Base-by-base conservation (phyloP, 2,329 filamentous ascomycete species). In the Eutypa lata region DNA sequence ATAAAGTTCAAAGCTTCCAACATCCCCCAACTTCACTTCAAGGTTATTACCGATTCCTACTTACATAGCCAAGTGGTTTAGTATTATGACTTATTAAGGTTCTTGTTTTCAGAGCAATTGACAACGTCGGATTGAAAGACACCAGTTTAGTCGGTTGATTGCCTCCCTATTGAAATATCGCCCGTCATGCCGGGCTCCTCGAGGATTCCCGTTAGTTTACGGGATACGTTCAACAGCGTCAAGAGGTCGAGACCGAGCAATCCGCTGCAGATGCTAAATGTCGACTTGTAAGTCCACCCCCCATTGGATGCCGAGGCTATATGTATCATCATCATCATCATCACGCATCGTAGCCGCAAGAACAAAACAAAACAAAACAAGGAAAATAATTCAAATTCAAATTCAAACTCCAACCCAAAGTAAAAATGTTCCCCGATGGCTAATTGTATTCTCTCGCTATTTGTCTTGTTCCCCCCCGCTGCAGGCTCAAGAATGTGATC, bases 401-500 rank as follows among this genome's bases (percentile, higher is more conserved):
- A 5, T 38, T 43, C 42, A 35, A 18, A n/a, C 37, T 19, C n/a
- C n/a, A n/a, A n/a, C n/a, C n/a, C n/a, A n/a, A n/a, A n/a, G n/a
- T 51, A 49, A 47, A 26, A 19, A 22, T 8, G 19, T 2, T 10
- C 48, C n/a, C 31, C 16, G 31, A 52, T 43, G 48, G 31, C 49
- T 51, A 24, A 50, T 38, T n/a, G n/a, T n/a, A n/a, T 13, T 14
- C 18, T 40, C 42, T 31, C 31, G 35, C 31, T 18, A 8, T 51
- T n/a, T 22, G 5, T 31, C 26, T 31, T 10, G 26, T 26, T 22
- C 3, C 26, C 35, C 8, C 18, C 16, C 37, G 3, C 21, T n/a
- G 18, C 59, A 93, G 90, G 55, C 67, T 96, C 56, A 89, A 90
- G 51, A 96, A 97, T 69, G 77, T 97, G 54, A 77, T 97, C 63